Evolutionary conservation across 768 basidiomycete genomes (phyloP).

Genomic region (Ramaria sp.): DNA sequence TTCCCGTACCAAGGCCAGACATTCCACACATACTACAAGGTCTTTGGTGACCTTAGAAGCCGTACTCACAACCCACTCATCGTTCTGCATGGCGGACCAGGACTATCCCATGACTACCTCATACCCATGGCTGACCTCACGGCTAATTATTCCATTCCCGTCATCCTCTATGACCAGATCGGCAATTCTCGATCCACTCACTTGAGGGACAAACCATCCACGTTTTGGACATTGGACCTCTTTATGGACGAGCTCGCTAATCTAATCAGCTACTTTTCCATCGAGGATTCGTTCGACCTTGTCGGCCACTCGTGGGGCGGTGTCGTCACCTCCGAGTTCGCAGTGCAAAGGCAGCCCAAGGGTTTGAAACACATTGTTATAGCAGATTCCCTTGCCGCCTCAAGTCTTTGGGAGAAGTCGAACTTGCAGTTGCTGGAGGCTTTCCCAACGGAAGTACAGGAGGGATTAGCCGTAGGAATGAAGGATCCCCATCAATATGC

Average conservation of each 20-base stretch:
- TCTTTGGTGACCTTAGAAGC: conserved; percentile 30
- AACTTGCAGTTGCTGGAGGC: too few species aligned
- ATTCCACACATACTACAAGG: conserved; percentile 34
- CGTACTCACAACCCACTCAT: conserved; percentile 12
- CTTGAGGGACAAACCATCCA: conserved; percentile 23
- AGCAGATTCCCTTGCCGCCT: too few species aligned
- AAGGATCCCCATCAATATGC: too few species aligned
- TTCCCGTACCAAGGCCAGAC: conserved; percentile 21
- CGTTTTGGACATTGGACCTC: conserved; percentile 40
- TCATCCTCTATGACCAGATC: conserved; percentile 31
- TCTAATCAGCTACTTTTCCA: conserved; percentile 31
- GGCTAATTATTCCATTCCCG: background rate
- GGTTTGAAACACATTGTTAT: too few species aligned
- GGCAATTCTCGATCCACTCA: conserved; percentile 38
- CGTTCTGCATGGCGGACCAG: conserved; percentile 12
- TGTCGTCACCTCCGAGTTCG: conserved; percentile 38
- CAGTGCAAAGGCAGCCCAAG: too few species aligned
- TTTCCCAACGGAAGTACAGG: too few species aligned
- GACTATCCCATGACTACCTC: conserved; percentile 6
- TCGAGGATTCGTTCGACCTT: conserved; percentile 32
- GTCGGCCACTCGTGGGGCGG: conserved; percentile 34
- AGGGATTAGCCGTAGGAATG: too few species aligned
- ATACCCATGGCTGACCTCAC: conserved; percentile 1
- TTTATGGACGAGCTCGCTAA: conserved; percentile 46
- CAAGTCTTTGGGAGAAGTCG: too few species aligned